phyloP scores from a whole-genome alignment of 371 early-diverging fungal species.

The Actinomucor elegans region DNA sequence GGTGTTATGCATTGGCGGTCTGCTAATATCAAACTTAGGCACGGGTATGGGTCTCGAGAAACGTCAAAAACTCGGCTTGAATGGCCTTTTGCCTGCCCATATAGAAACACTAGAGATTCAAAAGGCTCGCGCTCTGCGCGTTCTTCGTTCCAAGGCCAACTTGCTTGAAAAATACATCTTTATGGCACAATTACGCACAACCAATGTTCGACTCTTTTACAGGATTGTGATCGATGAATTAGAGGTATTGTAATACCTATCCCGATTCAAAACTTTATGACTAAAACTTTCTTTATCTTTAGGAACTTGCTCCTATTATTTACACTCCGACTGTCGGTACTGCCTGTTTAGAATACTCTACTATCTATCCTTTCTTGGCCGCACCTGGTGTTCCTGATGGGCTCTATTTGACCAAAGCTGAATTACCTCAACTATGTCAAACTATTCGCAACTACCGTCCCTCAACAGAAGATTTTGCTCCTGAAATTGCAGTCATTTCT shows the following conservation, averaged over 20 bases:
- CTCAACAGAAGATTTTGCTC: constrained; percentile 36
- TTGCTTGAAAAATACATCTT: constrained; percentile 81
- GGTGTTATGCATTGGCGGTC: not conserved
- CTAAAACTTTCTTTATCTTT: constrained; percentile 3
- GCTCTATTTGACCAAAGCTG: constrained; percentile 73
- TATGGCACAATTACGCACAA: constrained; percentile 76
- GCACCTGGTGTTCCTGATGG: constrained; percentile 79
- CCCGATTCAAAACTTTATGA: not conserved
- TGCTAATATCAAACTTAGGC: not conserved
- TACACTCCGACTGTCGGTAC: constrained; percentile 93
- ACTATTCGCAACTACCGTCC: constrained; percentile 69
- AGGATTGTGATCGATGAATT: constrained; percentile 73
- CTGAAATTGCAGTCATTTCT: constrained; percentile 87
- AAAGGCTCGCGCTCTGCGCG: constrained; percentile 69
- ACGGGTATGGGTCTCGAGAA: constrained; percentile 13
- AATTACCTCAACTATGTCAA: constrained; percentile 59
- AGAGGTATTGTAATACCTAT: constrained; percentile 53
- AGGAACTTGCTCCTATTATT: constrained; percentile 80
- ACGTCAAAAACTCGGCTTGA: constrained; percentile 46
- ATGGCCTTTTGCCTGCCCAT: constrained; percentile 70
- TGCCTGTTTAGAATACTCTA: constrained; percentile 87
- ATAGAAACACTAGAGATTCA: constrained; percentile 74
- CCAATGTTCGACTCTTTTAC: constrained; percentile 81
- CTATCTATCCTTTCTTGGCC: constrained; percentile 82
- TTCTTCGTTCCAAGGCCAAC: constrained; percentile 61